Evolutionary conservation across 1,139 yeast species (phyloP).

Genomic region (Pichia norvegensis): DNA sequence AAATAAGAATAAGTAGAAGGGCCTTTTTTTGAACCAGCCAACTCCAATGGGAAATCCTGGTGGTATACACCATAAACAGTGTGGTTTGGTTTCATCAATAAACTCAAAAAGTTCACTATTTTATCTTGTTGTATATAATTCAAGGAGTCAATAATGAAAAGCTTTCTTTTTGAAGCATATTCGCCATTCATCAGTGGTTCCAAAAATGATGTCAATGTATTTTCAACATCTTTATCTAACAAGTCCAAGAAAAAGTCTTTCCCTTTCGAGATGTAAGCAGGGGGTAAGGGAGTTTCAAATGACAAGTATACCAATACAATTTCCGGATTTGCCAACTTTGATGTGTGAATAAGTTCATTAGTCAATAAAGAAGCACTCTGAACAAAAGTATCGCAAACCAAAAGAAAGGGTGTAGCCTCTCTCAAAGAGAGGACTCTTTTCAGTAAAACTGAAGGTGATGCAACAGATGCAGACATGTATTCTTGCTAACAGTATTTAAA

Average conservation of each 20-base stretch:
- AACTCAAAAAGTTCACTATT: conserved; percentile 46
- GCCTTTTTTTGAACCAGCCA: conserved; percentile 9
- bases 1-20: conserved; percentile 28
- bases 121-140: conserved; percentile 44
- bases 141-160: conserved; percentile 60
- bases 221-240: conserved; percentile 18
- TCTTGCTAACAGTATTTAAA: not conserved
- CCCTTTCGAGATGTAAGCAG: conserved; percentile 37
- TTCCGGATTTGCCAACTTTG: conserved; percentile 22
- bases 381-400: conserved; percentile 58
- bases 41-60: conserved; percentile 35
- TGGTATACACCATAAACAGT: conserved; percentile 60
- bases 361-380: conserved; percentile 58
- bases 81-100: conserved; percentile 46
- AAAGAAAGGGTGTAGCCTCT: conserved; percentile 65
- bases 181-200: not conserved
- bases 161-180: conserved; percentile 12
- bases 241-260: conserved; percentile 39
- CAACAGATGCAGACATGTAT: conserved; percentile 23
- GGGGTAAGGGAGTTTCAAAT: conserved; percentile 48
- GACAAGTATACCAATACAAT: conserved; percentile 43
- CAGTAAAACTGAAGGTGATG: conserved; percentile 51
- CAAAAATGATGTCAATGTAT: not conserved
- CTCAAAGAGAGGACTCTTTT: conserved; percentile 57
- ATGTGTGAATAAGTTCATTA: conserved; percentile 46